phyloP scores from a whole-genome alignment of 768 basidiomycete species.

The Porpolomopsis calyptriformis region DNA sequence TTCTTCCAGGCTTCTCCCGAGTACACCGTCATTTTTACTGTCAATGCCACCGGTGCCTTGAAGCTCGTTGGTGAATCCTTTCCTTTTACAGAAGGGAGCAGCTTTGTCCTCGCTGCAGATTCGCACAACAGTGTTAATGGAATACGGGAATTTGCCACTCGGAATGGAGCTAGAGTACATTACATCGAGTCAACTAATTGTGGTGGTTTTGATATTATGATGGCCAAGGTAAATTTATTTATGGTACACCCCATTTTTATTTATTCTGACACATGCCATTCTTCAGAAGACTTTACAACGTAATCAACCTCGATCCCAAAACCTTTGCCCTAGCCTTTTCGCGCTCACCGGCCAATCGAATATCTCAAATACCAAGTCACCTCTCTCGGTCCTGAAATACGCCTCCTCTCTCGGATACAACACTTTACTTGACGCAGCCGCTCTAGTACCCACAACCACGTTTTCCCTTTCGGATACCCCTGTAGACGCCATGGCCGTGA shows the following conservation, averaged over 20 bases:
- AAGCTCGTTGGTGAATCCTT: conserved; percentile 78
- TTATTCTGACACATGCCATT: conserved; percentile 17
- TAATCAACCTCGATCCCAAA: conserved; percentile 35
- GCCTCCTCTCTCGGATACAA: conserved; percentile 62
- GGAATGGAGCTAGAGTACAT: conserved; percentile 42
- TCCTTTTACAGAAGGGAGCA: conserved; percentile 49
- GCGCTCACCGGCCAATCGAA: conserved; percentile 77
- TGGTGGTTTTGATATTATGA: conserved; percentile 51
- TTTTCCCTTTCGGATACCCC: conserved; percentile 56
- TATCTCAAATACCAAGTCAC: conserved; percentile 64
- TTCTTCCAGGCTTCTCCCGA: conserved; percentile 70
- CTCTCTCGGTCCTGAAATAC: conserved; percentile 51
- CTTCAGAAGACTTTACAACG: conserved; percentile 43
- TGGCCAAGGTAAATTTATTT: conserved; percentile 48
- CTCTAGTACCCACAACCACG: conserved; percentile 60
- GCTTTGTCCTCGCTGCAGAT: conserved; percentile 61
- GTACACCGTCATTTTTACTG: conserved; percentile 74
- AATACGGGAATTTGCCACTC: conserved; percentile 58
- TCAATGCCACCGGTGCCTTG: conserved; percentile 69
- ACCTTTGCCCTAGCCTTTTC: conserved; percentile 48
- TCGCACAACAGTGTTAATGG: conserved; percentile 82
- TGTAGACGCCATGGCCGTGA: conserved; percentile 74
- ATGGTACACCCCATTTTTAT: conserved; percentile 16
- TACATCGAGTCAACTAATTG: conserved; percentile 56
- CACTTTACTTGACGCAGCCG: conserved; percentile 75